Evolutionary conservation across 164 flowering plant genomes (phyloP), one percentile per base, ranked within the genome.

Genomic region (Macadamia tetraphylla): DNA sequence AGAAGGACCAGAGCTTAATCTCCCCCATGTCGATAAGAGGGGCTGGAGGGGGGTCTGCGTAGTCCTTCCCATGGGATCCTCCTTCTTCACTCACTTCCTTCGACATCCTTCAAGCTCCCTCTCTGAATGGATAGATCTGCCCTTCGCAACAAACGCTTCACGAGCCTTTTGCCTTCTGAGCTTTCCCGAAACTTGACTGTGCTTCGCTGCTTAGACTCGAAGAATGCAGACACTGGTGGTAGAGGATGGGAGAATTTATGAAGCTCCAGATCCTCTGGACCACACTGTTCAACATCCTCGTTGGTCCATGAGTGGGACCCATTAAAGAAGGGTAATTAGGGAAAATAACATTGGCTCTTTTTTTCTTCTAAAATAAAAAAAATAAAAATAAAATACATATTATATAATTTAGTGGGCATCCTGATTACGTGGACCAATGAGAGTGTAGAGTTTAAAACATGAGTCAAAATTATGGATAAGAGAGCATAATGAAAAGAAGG

Each of bases 11-110:
- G 66, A 68, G 71, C 67, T 56, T 69, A 10, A 81, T 70, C 73
- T 81, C 84, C 30, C 48, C 75, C 62, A 64, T 52, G 68, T 82
- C 85, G 14, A 82, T 3, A 8, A 82, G 78, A 2, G 85, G 82
- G 10, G 78, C 79, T 12, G 82, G 85, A 32, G 85, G 85, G 66
- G 81, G 85, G 68, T 82, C 85, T 3, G 4, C 11, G 67, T 82
- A 82, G 70, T 82, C 85, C 67, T 75, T 84, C 51, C 77, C 80
- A 55, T 71, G 79, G 42, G 64, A 66, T 8, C 23, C 58, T n/a
- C 57, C 72, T 60, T 77, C 82, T 15, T 73, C 80, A 29, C 57
- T 64, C 60, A 73, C 83, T 49, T 82, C 85, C 72, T 82, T 82
- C 46, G 81, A 30, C 85, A 82, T 82, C 43, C 64, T 74, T 9